Conservation (phyloP, 257 asterid species). For the Solanum chmielewskii region DNA sequence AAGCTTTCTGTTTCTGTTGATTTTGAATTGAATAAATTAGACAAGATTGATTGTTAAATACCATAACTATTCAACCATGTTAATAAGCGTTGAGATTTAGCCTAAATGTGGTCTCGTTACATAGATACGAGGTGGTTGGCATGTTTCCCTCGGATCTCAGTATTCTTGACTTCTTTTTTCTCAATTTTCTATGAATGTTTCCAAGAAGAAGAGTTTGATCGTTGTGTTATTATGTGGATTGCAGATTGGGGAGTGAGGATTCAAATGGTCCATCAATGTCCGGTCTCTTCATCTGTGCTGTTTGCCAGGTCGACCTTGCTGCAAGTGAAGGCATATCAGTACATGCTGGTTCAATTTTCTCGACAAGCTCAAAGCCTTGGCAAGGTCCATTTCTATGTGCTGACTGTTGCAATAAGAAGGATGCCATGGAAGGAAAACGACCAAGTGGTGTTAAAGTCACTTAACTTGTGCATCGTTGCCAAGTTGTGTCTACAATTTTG, state of each 20-base stretch:
- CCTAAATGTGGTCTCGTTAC: neutral
- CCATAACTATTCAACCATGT: neutral
- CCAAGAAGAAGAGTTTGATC: neutral
- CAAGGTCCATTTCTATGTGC: constrained; percentile 83
- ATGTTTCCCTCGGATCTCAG: neutral
- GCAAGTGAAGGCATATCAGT: constrained; percentile 64
- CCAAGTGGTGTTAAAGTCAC: constrained; percentile 34
- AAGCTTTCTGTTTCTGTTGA: neutral
- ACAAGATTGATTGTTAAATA: neutral
- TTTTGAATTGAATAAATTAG: neutral
- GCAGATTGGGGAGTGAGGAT: constrained; percentile 62
- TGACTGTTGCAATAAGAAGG: constrained; percentile 64
- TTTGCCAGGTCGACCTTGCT: constrained; percentile 52
- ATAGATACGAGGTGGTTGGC: neutral
- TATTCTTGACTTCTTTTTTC: neutral
- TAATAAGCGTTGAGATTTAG: neutral
- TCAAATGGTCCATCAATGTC: constrained; percentile 19
- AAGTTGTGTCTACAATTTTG: neutral
- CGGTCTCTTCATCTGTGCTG: constrained; percentile 55
- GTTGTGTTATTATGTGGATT: neutral
- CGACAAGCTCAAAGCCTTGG: constrained; percentile 72
- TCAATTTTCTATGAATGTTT: neutral
- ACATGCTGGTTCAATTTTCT: constrained; percentile 75
- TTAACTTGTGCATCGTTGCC: neutral
- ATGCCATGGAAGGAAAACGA: constrained; percentile 71